These are phyloP conservation scores for Novymonas esmeraldas DNA, from an alignment of 208 protist species.

Conservation along the genomic window DNA sequence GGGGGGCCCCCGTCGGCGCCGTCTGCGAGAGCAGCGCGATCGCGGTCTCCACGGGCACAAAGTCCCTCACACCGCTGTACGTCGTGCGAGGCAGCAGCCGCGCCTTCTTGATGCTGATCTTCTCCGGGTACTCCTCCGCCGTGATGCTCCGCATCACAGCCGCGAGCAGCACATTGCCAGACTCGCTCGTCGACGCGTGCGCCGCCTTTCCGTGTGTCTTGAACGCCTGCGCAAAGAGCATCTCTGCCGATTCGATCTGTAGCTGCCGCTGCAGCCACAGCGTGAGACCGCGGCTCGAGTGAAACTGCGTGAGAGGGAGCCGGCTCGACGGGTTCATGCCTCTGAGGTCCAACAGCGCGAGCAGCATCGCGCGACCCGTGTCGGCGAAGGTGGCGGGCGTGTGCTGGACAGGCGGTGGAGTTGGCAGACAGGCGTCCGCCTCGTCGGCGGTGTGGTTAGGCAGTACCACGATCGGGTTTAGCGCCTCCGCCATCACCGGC, in stretches of 20 bases:
- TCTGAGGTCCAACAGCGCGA: slow-evolving; percentile 84
- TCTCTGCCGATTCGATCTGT: slow-evolving; percentile 73
- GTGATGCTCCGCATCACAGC: slow-evolving; percentile 46
- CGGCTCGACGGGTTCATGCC: slow-evolving; percentile 79
- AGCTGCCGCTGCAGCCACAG: slow-evolving; percentile 79
- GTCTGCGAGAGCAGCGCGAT: slow-evolving; percentile 64
- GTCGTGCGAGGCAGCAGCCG: slow-evolving; percentile 65
- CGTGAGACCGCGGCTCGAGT: slow-evolving; percentile 55
- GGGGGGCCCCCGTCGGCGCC: slow-evolving; percentile 56
- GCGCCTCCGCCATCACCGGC: slow-evolving; percentile 72
- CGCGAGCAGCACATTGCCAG: slow-evolving; percentile 18
- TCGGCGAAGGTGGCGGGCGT: slow-evolving; percentile 67
- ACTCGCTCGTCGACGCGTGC: slow-evolving; percentile 17
- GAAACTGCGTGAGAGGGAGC: slow-evolving; percentile 56
- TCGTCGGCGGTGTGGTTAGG: slow-evolving; percentile 38
- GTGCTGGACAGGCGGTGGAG: slow-evolving; percentile 33
- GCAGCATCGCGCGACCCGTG: slow-evolving; percentile 75
- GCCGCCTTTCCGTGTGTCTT: slow-evolving; percentile 41
- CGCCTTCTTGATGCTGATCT: slow-evolving; percentile 61
- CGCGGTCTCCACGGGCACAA: slow-evolving; percentile 58
- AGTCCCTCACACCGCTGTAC: slow-evolving; percentile 51
- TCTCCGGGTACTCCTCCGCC: slow-evolving; percentile 57
- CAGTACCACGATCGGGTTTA: slow-evolving; percentile 54
- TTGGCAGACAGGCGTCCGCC: slow-evolving; percentile 12
- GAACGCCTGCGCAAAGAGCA: slow-evolving; percentile 68